Evolutionary conservation across 352 stramenopile species (phyloP).

Genomic region (Elongisporangium undulatum): DNA sequence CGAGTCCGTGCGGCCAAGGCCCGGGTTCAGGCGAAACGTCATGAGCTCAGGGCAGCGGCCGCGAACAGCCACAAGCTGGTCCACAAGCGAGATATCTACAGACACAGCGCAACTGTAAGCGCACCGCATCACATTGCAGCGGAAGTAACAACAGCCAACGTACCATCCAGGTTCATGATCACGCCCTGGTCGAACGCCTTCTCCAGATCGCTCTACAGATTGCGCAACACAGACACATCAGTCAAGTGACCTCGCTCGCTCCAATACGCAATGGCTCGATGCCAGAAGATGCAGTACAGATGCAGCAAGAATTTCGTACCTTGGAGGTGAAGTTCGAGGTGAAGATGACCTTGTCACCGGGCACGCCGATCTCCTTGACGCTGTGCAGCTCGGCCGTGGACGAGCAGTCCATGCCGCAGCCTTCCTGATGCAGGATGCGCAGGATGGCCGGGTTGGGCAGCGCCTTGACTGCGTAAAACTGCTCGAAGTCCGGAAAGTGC

Average conservation of each 20-base stretch:
- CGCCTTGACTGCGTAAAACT: slow-evolving; percentile 90
- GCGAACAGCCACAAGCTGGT: slow-evolving; percentile 62
- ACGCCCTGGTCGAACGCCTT: slow-evolving; percentile 75
- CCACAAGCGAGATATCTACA: slow-evolving; percentile 73
- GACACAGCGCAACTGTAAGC: too few species aligned
- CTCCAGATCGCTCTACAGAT: slow-evolving; percentile 45
- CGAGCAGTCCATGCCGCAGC: slow-evolving; percentile 88
- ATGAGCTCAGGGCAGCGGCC: slow-evolving; percentile 81
- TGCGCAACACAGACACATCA: background rate
- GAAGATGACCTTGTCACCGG: slow-evolving; percentile 81
- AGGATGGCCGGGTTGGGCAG: slow-evolving; percentile 87
- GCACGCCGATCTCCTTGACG: slow-evolving; percentile 66
- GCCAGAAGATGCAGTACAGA: background rate
- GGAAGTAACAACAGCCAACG: background rate
- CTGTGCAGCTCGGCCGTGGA: slow-evolving; percentile 82
- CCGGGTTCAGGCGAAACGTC: slow-evolving; percentile 86
- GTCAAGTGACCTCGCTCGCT: too few species aligned
- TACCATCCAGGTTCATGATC: slow-evolving; percentile 86
- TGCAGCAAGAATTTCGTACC: background rate
- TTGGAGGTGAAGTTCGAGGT: slow-evolving; percentile 89
- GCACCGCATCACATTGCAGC: too few species aligned
- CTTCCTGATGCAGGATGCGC: slow-evolving; percentile 76
- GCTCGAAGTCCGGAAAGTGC: slow-evolving; percentile 81
- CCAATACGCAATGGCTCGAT: background rate
- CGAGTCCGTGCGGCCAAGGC: slow-evolving; percentile 83